Percentiles rank a stretch among this genome's conserved stretches.
Evolutionary conservation across 805 yeast species (phyloP).

Genomic region (Sugiyamaella marilandica): DNA sequence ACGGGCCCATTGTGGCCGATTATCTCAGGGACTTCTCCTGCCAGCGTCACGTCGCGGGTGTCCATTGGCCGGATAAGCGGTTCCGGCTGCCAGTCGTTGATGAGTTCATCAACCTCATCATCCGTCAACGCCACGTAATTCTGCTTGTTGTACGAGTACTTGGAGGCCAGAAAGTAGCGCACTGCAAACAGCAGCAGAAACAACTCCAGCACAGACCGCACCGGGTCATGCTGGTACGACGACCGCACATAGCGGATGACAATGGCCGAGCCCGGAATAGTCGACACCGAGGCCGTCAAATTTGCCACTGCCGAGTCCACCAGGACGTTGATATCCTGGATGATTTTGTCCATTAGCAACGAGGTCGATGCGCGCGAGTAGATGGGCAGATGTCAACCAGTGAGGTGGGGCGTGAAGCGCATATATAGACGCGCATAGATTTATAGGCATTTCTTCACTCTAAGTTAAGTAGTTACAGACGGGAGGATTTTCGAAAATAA

Average conservation of each 20-base stretch:
- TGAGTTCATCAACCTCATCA: conserved; percentile 71
- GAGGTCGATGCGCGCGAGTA: not conserved
- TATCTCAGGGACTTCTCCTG: conserved; percentile 59
- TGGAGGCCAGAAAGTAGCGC: conserved; percentile 73
- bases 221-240: conserved; percentile 90
- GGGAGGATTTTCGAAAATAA: too few species aligned
- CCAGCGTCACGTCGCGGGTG: conserved; percentile 54
- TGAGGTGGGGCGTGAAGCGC: not conserved
- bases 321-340: conserved; percentile 20
- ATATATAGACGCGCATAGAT: too few species aligned
- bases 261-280: conserved; percentile 39
- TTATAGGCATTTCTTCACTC: too few species aligned
- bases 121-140: conserved; percentile 51
- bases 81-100: conserved; percentile 90
- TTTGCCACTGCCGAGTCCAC: conserved; percentile 16
- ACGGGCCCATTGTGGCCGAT: conserved; percentile 47
- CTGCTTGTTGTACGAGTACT: conserved; percentile 68
- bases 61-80: conserved; percentile 60
- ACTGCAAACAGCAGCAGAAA: conserved; percentile 75
- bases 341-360: conserved; percentile 19
- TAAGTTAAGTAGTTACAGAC: too few species aligned
- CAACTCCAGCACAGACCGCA: conserved; percentile 78
- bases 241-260: conserved; percentile 62
- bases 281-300: conserved; percentile 7
- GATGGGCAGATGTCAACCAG: not conserved